A percentile compares a stretch with the other conserved stretches of the same genome.
These are phyloP conservation scores for Trichoderma lentiforme DNA, from an alignment of 2,329 filamentous ascomycete species.

Conservation along the genomic window DNA sequence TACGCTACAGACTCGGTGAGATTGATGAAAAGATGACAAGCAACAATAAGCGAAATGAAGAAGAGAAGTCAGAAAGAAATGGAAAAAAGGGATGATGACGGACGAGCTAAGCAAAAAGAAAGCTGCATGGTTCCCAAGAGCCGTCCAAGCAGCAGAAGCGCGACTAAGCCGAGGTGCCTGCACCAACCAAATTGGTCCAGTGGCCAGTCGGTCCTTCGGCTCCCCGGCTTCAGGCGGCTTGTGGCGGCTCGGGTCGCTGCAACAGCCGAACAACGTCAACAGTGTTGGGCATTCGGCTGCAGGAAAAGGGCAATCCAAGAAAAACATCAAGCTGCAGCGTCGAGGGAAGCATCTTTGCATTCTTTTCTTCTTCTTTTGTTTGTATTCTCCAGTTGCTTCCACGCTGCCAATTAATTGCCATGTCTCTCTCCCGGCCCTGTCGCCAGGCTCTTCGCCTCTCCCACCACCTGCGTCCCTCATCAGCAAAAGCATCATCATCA, in stretches of 20 bases:
- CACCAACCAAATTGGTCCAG: too few relatives aligned
- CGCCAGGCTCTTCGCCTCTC: slow-evolving; percentile 43
- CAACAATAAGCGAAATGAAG: neutral
- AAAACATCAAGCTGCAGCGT: neutral
- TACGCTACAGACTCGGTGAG: neutral
- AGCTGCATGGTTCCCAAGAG: neutral
- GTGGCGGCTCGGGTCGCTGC: slow-evolving; percentile 32
- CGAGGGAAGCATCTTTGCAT: neutral
- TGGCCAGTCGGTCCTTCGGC: neutral
- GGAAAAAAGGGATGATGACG: neutral
- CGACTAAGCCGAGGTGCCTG: slow-evolving; percentile 5
- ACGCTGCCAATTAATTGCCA: slow-evolving; percentile 24
- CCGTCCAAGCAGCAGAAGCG: neutral
- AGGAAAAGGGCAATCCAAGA: neutral
- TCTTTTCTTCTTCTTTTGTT: neutral
- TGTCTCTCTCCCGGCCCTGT: slow-evolving; percentile 48
- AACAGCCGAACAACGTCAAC: slow-evolving; percentile 19
- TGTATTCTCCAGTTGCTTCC: neutral
- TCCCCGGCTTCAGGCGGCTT: slow-evolving; percentile 41
- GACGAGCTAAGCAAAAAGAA: neutral
- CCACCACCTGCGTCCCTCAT: slow-evolving; percentile 32
- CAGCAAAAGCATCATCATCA: slow-evolving; percentile 19
- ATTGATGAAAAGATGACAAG: neutral
- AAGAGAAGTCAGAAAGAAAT: too few relatives aligned
- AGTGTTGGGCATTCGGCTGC: slow-evolving; percentile 12